A percentile compares a stretch with the other conserved stretches of the same genome.
Evolutionary conservation across 2,329 filamentous ascomycete genomes (phyloP).

Genomic region (Cylindrodendrum hubeiense): DNA sequence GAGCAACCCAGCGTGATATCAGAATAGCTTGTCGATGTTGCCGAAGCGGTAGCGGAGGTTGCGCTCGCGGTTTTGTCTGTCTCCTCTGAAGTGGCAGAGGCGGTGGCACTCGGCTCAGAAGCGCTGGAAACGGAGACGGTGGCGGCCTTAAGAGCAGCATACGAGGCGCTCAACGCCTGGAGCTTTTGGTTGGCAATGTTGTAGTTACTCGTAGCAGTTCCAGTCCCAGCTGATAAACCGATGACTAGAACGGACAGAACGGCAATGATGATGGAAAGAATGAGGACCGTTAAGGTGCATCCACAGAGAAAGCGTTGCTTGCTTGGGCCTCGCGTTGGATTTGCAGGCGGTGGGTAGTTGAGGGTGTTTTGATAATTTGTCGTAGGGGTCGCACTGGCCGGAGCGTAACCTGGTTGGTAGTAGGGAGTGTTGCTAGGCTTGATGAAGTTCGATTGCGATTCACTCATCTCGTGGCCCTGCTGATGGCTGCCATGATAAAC

Average conservation of each 20-base stretch:
- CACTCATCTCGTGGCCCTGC: too few species aligned
- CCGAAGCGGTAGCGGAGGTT: not conserved
- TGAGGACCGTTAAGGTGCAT: conserved; percentile 54
- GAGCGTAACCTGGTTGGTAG: not conserved
- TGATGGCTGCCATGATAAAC: too few species aligned
- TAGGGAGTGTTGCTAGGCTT: not conserved
- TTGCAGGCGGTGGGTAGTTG: too few species aligned
- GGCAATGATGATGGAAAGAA: conserved; percentile 56
- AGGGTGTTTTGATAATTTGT: not conserved
- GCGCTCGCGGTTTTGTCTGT: not conserved
- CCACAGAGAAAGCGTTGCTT: too few species aligned
- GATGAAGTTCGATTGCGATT: too few species aligned
- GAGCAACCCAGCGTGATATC: conserved; percentile 57
- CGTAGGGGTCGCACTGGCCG: not conserved
- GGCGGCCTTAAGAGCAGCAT: not conserved
- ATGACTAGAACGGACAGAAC: conserved; percentile 51
- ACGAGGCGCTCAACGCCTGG: conserved; percentile 25
- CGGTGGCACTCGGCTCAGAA: not conserved
- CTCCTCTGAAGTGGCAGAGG: not conserved
- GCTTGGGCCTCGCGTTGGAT: too few species aligned
- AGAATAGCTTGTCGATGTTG: not conserved
- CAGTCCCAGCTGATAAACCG: conserved; percentile 59
- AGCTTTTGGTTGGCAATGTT: conserved; percentile 51
- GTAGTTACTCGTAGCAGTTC: conserved; percentile 55
- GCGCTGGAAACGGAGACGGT: not conserved